A percentile compares a stretch with the other conserved stretches of the same genome.
These are phyloP conservation scores for Candida palmyrensis DNA, from an alignment of 805 yeast genomes.

Conservation along the genomic window DNA sequence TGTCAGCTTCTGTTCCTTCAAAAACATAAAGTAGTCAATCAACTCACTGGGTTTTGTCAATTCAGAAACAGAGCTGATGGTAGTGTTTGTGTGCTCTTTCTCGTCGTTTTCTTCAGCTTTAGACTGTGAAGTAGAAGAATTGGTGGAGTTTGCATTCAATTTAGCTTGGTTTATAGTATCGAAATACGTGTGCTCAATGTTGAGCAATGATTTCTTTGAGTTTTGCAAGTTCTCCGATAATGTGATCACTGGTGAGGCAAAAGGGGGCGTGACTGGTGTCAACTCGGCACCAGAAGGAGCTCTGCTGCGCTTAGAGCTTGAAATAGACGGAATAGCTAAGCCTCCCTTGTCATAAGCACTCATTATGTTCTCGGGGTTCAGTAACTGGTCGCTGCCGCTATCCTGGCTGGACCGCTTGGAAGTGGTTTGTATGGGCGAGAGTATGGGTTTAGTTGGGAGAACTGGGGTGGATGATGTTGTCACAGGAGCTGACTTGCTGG, in stretches of 20 bases:
- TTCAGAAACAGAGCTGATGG: constrained; percentile 13
- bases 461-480: constrained; percentile 6
- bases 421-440: constrained; percentile 4
- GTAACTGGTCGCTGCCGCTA: constrained; percentile 1
- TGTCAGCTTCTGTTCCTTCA: constrained; percentile 28
- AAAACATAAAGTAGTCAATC: constrained; percentile 26
- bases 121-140: background rate
- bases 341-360: constrained; percentile 1
- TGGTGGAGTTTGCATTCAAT: background rate
- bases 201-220: constrained; percentile 21
- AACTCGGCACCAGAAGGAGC: constrained; percentile 15
- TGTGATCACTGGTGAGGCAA: constrained; percentile 34
- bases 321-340: background rate
- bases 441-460: constrained; percentile 2
- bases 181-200: constrained; percentile 33
- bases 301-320: constrained; percentile 12
- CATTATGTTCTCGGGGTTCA: constrained; percentile 1
- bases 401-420: constrained; percentile 3
- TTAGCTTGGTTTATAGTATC: constrained; percentile 15
- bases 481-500: constrained; percentile 9
- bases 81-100: background rate
- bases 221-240: constrained; percentile 29
- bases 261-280: constrained; percentile 30
- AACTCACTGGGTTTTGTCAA: constrained; percentile 20
- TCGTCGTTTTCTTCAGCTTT: constrained; percentile 1